Base-by-base conservation (phyloP, 371 early-diverging fungal genomes). In the Rhizopus arrhizus region DNA sequence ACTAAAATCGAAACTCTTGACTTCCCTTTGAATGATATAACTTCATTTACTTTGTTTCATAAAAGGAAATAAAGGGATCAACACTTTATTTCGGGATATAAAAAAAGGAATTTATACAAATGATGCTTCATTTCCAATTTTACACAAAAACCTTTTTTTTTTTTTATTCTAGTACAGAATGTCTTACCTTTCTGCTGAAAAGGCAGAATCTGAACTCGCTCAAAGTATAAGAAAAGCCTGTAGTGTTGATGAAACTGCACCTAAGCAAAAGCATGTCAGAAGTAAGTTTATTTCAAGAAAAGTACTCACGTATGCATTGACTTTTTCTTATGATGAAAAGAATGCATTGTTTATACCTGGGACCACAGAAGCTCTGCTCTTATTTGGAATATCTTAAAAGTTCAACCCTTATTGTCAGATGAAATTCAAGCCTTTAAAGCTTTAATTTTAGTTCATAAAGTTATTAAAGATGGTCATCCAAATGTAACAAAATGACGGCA, bases 231-330 rank as follows among this genome's bases (percentile, higher is more conserved):
- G 89, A 67, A 98, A 98, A 79, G 96, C 97, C 12, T 90, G 93
- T 12, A 88, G 86, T 51, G 61, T 80, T 31, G 97, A 96, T 49
- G 97, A 98, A 74, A 86, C 90, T 11, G 93, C 98, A 11, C 98
- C 98, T 58, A 98, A 98, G 75, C 96, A 96, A 70, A 98, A 98
- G 78, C 98, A 98, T 75, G 97, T 97, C 48, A 75, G 93, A 79
- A 89, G 89, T 88, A 86, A 67, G 85, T 73, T 53, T 3, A 10
- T 22, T 22, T 22, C 22, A 29, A 33, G 28, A 41, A 22, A 36
- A 45, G 33, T 10, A 7, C 7, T 1, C 35, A 36, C 35, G 49
- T 33, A 35, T 40, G 31, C 15, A 22, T 47, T 12, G 36, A 35
- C 40, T 13, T 43, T 41, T 49, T 43, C 29, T 52, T 61, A 40